Evolutionary conservation across 1,284 basidiomycete species (phyloP), one percentile per base, ranked within the genome.

Genomic region (Porodaedalea pini): DNA sequence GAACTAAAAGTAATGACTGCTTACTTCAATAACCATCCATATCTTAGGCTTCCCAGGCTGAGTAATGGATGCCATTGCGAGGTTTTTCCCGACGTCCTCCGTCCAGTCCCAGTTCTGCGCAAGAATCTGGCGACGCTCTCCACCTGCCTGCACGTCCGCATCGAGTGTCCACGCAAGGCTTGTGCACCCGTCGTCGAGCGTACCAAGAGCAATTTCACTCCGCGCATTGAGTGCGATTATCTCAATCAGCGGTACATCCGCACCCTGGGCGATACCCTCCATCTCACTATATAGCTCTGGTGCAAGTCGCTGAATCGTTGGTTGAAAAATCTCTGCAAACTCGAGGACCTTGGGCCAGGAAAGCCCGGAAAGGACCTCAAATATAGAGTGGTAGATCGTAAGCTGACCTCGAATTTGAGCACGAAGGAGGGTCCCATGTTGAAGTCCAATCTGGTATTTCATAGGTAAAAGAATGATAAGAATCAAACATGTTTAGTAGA

Each of bases 71-170:
- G 65, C 65, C 43, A 73, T 57, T 4, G 68, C 70, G 50, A 74
- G 67, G 56, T 72, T 71, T 58, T 70, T 65, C 17, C 67, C 65
- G 27, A 72, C 68, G 6, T 61, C 53, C 51, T 64, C 64, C n/a
- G 68, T 65, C 71, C 72, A 74, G 58, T 74, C 72, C 72, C 72
- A 74, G 62, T 73, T 73, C 64, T 74, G 71, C 8, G 68, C 71
- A n/a, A 73, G 63, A 49, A 71, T 63, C 60, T 68, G 68, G 51
- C 23, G 27, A 8, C 27, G 29, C 17, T 13, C 25, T 27, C 19
- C 52, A 43, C 25, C 43, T 34, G 4, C 31, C 11, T 64, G 67
- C 2, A 51, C 58, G 10, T 63, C 56, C 0, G 34, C 44, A 31
- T 63, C 59, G n/a, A 71, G 54, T 21, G 61, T 64, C 67, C 69